phyloP scores from a whole-genome alignment of 2,329 filamentous ascomycete species.

The Cordyceps javanica region DNA sequence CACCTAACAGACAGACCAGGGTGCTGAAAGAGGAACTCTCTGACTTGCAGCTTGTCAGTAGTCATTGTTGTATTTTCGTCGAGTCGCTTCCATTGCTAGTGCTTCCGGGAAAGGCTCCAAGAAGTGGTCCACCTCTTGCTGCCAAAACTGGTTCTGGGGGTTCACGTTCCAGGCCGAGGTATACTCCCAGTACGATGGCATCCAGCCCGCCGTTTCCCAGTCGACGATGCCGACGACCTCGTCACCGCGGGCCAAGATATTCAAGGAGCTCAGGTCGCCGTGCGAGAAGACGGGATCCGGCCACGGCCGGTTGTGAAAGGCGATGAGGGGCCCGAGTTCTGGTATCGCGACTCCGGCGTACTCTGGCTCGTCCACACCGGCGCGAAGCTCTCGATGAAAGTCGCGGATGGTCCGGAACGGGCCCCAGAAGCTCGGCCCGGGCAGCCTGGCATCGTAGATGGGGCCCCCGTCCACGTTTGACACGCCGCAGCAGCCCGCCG shows the following conservation, averaged over 20 bases:
- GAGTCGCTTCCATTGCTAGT: constrained; percentile 1
- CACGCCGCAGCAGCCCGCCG: background rate
- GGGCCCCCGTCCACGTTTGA: background rate
- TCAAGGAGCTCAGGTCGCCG: too few species aligned
- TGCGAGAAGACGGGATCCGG: too few species aligned
- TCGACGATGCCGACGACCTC: too few species aligned
- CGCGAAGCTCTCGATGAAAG: background rate
- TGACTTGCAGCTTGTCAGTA: background rate
- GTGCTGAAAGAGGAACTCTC: background rate
- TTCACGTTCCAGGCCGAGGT: too few species aligned
- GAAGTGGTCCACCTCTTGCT: too few species aligned
- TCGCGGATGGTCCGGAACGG: background rate
- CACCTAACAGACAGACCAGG: background rate
- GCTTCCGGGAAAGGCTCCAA: background rate
- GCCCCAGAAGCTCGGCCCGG: background rate
- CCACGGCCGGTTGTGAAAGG: too few species aligned
- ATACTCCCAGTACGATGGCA: too few species aligned
- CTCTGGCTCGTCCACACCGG: background rate
- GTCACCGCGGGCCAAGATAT: too few species aligned
- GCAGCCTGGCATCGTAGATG: background rate
- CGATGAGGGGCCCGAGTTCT: constrained; percentile 12
- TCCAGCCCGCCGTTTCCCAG: too few species aligned
- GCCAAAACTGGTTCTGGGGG: too few species aligned
- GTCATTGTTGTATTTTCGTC: background rate
- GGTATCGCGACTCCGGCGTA: background rate